Base-by-base conservation (phyloP, 2,329 filamentous ascomycete genomes). In the Sporothrix globosa region DNA sequence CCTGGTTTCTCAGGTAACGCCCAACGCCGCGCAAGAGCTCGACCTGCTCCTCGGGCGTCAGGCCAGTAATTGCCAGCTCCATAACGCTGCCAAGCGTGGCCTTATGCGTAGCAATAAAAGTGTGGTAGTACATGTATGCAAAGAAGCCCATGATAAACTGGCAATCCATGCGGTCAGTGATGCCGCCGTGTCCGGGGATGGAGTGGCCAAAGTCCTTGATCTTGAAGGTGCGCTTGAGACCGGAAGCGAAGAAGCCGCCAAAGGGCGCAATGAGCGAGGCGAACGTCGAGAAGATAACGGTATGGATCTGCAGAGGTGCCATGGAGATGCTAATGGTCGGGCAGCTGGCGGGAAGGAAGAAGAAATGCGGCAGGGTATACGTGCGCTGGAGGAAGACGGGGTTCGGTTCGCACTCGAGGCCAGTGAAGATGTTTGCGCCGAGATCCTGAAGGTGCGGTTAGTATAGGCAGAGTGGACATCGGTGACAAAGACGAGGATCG, bases 101-200 rank as follows among this genome's bases (percentile, higher is more conserved):
- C 80, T 95, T 93, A 84, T 97, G 89, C 7, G 93, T 86, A 4
- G 94, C 94, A 77, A 99, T 95, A 80, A 99, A 99, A 77, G 92
- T 96, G 80, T 97, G 94, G 82, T 96, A 99, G 83, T 99, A 99
- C 87, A 99, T 94, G 83, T 93, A 98, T 19, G 95, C 89, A 77
- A 99, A 98, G 81, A 97, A 96, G 10, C 96, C 96, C 96, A 99
- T 99, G 83, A 98, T 98, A 83, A 99, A 99, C 79, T 99, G 96
- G 80, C 96, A 99, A 79, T 99, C 96, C 95, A 99, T 98, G 73
- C 96, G 92, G 79, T 99, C 96, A 19, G 96, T 99, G 83, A 99
- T 98, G 75, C 96, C 96, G 72, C 96, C 96, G 77, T 99, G 96
- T 27, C 96, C 96, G 1, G 96, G 96, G 75, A 99, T 99, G 1